Base-by-base conservation (phyloP, 179 eudicot genomes). In the Spinacia oleracea region DNA sequence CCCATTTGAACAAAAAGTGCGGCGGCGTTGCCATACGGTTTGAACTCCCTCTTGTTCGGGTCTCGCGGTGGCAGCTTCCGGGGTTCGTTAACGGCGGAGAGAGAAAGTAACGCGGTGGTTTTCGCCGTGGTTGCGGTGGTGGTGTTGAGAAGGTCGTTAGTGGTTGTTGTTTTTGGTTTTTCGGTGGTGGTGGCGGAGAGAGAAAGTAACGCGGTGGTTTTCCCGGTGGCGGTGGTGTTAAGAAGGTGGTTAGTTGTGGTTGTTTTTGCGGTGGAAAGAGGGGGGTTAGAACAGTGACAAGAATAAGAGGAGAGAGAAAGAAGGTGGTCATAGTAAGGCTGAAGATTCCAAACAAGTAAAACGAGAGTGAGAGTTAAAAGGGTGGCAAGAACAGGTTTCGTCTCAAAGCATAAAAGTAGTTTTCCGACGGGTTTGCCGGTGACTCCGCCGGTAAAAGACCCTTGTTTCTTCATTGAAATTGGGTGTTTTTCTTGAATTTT, bases 321-420 rank as follows among this genome's bases (percentile, higher is more conserved):
- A 71, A 45, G 56, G 40, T 45, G 42, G 12, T 88, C 81, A 79
- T 89, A 87, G 86, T 85, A 86, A 48, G 92, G 94, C 64, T 87
- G 92, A 70, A 89, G 83, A 75, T 87, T 85, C 85, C 84, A 90
- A 70, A 89, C 68, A 63, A 88, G 43, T 83, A 86, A 83, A 21
- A 87, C 76, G 32, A 87, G 85, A 1, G 89, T 82, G 63, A 90
- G 53, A 77, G 87, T 85, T 7, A 90, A 58, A 53, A 90, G 77
- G 51, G 89, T 85, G 73, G 90, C 84, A 12, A 88, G 55, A 5
- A 90, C 35, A 2, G 92, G 88, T 65, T 86, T 90, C 15, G 86
- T 78, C 68, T 89, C 91, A 68, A 85, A 82, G 78, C 83, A 87
- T 1, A 82, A 34, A 66, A 80, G 59, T 43, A 84, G 34, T 80